phyloP scores from a whole-genome alignment of 1,284 basidiomycete species.

The Boletus sp. region DNA sequence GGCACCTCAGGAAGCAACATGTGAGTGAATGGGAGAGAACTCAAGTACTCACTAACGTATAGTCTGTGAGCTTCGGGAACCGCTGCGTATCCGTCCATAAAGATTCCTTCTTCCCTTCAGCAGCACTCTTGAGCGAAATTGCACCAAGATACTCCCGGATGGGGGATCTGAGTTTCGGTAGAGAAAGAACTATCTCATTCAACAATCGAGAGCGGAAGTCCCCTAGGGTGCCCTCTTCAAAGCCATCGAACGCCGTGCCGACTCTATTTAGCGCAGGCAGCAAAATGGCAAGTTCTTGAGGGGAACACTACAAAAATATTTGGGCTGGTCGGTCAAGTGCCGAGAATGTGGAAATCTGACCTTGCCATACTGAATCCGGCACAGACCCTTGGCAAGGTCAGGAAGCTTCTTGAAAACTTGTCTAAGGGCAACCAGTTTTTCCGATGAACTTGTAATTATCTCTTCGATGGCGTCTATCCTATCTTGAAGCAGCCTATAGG shows the following conservation, averaged over 20 bases:
- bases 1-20: conserved; percentile 2
- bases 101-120: conserved; percentile 63
- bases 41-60: conserved; percentile 33
- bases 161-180: conserved; percentile 63
- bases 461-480: conserved; percentile 85
- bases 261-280: conserved; percentile 76
- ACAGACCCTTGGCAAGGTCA: conserved; percentile 86
- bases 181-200: conserved; percentile 63
- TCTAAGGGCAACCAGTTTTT: conserved; percentile 61
- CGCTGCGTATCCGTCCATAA: conserved; percentile 75
- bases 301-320: conserved; percentile 57
- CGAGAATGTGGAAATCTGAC: conserved; percentile 37
- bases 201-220: conserved; percentile 66
- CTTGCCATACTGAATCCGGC: conserved; percentile 87
- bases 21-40: conserved; percentile 6
- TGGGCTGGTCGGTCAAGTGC: not conserved
- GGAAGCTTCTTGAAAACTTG: conserved; percentile 73
- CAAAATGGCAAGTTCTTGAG: conserved; percentile 78
- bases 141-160: conserved; percentile 55
- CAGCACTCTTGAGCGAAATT: conserved; percentile 64
- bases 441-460: conserved; percentile 57
- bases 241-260: conserved; percentile 59
- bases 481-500: conserved; percentile 60
- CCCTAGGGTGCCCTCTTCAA: conserved; percentile 41
- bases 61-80: conserved; percentile 62